Evolutionary conservation across 1,284 basidiomycete species (phyloP).

Genomic region (Ceratobasidium sp.): DNA sequence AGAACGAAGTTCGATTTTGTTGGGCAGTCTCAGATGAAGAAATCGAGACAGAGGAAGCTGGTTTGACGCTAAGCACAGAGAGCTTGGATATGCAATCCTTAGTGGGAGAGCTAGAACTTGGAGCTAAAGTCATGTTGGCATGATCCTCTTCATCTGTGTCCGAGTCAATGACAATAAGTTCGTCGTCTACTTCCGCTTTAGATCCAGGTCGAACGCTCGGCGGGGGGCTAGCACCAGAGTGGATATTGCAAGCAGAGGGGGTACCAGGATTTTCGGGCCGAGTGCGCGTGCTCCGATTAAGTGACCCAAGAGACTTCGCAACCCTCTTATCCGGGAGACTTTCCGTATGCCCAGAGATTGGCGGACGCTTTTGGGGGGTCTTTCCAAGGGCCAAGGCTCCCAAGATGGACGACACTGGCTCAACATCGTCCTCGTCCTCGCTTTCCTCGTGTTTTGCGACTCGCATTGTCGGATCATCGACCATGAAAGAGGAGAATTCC

Average conservation of each 20-base stretch:
- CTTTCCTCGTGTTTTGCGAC: conserved; percentile 25
- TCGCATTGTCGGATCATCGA: conserved; percentile 28
- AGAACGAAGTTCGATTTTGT: conserved; percentile 20
- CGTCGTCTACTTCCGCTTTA: conserved; percentile 22
- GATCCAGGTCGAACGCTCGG: not conserved
- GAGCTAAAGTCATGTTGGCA: not conserved
- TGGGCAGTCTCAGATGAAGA: not conserved
- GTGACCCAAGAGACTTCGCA: not conserved
- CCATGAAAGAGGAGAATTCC: conserved; percentile 29
- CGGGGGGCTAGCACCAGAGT: not conserved
- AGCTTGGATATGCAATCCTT: not conserved
- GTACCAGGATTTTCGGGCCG: not conserved
- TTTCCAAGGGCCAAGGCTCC: conserved; percentile 30
- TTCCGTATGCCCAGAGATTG: not conserved
- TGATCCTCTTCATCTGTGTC: conserved; percentile 34
- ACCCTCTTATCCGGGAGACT: not conserved
- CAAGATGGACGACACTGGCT: conserved; percentile 35
- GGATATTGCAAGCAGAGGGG: not conserved
- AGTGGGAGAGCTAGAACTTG: not conserved
- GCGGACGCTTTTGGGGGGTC: not conserved
- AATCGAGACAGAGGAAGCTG: not conserved
- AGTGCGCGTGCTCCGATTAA: too few species aligned
- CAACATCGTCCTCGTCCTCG: conserved; percentile 20
- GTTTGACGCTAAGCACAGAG: not conserved
- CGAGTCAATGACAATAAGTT: conserved; percentile 38